Evolutionary conservation across 768 basidiomycete species (phyloP).

Genomic region (Mycena latifolia): DNA sequence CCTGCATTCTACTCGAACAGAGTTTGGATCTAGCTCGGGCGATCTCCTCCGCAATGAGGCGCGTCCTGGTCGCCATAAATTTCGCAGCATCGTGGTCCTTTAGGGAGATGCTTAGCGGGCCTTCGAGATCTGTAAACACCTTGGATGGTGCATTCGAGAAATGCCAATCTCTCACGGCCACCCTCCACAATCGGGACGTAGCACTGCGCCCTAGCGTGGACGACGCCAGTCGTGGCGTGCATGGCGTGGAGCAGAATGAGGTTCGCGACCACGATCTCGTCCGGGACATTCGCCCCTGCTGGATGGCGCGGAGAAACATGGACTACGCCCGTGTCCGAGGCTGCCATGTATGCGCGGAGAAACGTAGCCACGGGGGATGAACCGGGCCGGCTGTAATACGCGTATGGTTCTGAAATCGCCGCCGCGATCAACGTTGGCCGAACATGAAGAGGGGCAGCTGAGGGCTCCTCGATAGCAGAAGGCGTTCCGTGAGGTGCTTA

Average conservation of each 20-base stretch:
- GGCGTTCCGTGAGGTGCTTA: slow-evolving; percentile 15
- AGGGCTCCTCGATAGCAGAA: background rate
- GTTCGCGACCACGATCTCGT: slow-evolving; percentile 23
- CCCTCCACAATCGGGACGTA: slow-evolving; percentile 8
- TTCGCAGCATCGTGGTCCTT: too few relatives aligned
- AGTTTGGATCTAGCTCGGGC: too few relatives aligned
- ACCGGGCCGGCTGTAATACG: slow-evolving; percentile 4
- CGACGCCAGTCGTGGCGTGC: slow-evolving; percentile 4
- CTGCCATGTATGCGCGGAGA: background rate
- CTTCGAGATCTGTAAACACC: too few relatives aligned
- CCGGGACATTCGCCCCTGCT: slow-evolving; percentile 5
- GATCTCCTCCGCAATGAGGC: too few relatives aligned
- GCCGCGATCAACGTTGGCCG: slow-evolving; percentile 15
- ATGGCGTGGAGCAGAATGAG: slow-evolving; percentile 13
- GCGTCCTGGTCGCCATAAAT: too few relatives aligned
- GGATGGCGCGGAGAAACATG: background rate
- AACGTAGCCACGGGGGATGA: slow-evolving; percentile 7
- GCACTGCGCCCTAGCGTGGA: slow-evolving; percentile 6
- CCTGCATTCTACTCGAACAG: too few relatives aligned
- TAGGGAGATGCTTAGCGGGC: too few relatives aligned
- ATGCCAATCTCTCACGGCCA: slow-evolving; percentile 4
- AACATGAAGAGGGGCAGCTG: slow-evolving; percentile 3
- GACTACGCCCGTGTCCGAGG: background rate
- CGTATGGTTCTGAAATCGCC: slow-evolving; percentile 5
- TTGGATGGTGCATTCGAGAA: slow-evolving; percentile 9